Percentiles rank a stretch among this genome's conserved stretches.
Evolutionary conservation across 1,284 basidiomycete species (phyloP).

Genomic region (Chiua sp.): DNA sequence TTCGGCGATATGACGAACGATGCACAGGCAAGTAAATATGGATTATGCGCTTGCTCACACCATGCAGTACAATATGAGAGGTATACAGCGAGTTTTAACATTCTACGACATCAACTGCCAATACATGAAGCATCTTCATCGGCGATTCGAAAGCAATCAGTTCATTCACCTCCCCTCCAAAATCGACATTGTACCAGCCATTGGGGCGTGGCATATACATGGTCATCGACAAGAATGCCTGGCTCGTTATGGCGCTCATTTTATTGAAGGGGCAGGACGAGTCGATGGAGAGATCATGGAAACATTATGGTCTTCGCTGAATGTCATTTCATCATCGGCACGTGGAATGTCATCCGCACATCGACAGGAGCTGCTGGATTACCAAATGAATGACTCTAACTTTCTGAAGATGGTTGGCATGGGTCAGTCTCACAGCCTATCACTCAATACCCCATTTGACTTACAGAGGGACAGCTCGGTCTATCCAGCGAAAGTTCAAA

Average conservation of each 20-base stretch:
- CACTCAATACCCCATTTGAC: too few relatives aligned
- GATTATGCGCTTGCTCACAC: neutral
- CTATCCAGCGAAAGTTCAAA: too few relatives aligned
- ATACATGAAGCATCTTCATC: neutral
- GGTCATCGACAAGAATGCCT: neutral
- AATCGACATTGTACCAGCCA: neutral
- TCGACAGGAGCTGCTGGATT: constrained; percentile 9
- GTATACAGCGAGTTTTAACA: neutral
- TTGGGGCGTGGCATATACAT: neutral
- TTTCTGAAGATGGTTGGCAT: constrained; percentile 18
- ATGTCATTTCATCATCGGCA: constrained; percentile 3
- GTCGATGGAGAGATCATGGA: too few relatives aligned
- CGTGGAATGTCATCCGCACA: constrained; percentile 3
- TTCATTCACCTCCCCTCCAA: neutral
- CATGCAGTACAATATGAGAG: neutral
- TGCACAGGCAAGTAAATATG: constrained; percentile 1
- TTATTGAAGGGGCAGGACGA: too few relatives aligned
- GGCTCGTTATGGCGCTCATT: too few relatives aligned
- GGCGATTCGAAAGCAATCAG: neutral
- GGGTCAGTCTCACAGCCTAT: too few relatives aligned
- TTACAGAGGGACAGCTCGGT: too few relatives aligned
- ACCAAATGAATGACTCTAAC: constrained; percentile 18
- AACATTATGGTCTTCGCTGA: neutral
- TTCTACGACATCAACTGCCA: neutral
- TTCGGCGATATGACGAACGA: too few relatives aligned